phyloP scores from a whole-genome alignment of 208 protist genomes.

The Acanthamoeba pearcei region DNA sequence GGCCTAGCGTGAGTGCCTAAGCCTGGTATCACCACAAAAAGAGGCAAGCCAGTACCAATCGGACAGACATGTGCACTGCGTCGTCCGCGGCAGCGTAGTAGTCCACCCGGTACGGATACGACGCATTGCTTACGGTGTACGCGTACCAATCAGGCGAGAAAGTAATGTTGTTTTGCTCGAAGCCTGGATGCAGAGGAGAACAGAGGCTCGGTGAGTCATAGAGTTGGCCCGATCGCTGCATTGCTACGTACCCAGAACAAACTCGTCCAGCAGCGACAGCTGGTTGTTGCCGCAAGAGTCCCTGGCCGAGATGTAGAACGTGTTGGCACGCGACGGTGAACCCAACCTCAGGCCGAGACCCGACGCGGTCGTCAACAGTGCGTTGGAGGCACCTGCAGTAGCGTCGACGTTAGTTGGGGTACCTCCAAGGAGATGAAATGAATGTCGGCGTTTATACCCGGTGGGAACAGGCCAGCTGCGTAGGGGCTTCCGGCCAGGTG shows the following conservation, averaged over 20 bases:
- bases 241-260: not conserved
- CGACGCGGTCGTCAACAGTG: constrained; percentile 12
- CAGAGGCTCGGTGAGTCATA: not conserved
- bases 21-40: not conserved
- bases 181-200: not conserved
- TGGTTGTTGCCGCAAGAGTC: constrained; percentile 54
- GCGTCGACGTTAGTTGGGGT: not conserved
- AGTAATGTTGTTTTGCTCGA: constrained; percentile 55
- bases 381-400: not conserved
- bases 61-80: constrained; percentile 12
- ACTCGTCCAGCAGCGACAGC: not conserved
- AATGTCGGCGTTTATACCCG: not conserved
- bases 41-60: not conserved
- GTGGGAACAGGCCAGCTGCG: constrained; percentile 31
- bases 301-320: constrained; percentile 32
- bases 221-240: not conserved
- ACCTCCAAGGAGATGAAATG: not conserved
- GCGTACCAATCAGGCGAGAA: constrained; percentile 43
- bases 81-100: constrained; percentile 55
- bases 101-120: not conserved
- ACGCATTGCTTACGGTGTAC: not conserved
- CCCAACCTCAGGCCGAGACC: not conserved
- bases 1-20: not conserved
- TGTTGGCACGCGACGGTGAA: constrained; percentile 24
- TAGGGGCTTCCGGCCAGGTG: constrained; percentile 45